These are phyloP conservation scores for Stellera chamaejasme DNA, from an alignment of 345 rosid genomes.

Conservation along the genomic window DNA sequence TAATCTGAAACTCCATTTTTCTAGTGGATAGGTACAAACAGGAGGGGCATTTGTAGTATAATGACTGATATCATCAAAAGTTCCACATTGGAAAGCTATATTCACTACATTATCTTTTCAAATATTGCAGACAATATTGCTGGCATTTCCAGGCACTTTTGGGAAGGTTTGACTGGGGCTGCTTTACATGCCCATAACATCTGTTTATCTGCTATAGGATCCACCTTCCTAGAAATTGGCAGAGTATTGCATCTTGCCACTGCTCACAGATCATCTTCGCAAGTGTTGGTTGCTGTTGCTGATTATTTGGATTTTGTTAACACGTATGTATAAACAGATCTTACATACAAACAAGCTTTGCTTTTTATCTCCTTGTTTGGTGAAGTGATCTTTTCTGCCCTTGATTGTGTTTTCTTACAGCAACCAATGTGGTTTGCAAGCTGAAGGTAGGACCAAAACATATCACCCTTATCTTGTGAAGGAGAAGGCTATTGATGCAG, in stretches of 20 bases:
- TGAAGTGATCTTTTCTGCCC: conserved; percentile 14
- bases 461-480: conserved; percentile 41
- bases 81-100: too few species aligned
- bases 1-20: too few species aligned
- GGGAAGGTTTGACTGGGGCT: conserved; percentile 74
- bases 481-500: conserved; percentile 35
- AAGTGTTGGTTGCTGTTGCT: conserved; percentile 63
- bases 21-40: too few species aligned
- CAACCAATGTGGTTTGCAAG: conserved; percentile 18
- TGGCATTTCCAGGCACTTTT: conserved; percentile 38
- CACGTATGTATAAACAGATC: conserved; percentile 34
- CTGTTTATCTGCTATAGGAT: conserved; percentile 12
- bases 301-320: conserved; percentile 58
- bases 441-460: conserved; percentile 15
- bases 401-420: conserved; percentile 8
- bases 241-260: conserved; percentile 54
- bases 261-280: conserved; percentile 52
- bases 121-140: conserved; percentile 38
- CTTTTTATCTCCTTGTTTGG: conserved; percentile 3
- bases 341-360: not conserved
- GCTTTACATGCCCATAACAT: conserved; percentile 48
- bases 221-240: conserved; percentile 31
- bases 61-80: too few species aligned
- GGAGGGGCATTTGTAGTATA: too few species aligned
- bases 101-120: conserved; percentile 1